These are phyloP conservation scores for Beauveria rudraprayagi DNA, from an alignment of 2,329 filamentous ascomycete species.

Conservation along the genomic window DNA sequence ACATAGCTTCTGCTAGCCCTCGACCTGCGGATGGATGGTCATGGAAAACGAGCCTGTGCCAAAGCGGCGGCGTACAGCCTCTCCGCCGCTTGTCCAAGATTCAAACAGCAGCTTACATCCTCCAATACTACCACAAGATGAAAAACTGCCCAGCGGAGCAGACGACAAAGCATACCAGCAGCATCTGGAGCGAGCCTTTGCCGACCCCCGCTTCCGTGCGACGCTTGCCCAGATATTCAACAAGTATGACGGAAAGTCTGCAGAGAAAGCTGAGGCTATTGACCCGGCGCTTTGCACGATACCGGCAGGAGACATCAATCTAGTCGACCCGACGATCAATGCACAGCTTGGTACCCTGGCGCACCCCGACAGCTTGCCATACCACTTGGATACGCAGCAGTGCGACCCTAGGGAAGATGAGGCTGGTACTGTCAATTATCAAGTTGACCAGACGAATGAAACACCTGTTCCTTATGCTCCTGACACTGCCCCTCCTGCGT, in stretches of 20 bases:
- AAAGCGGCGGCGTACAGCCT: constrained; percentile 53
- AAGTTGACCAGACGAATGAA: neutral
- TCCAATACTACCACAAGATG: neutral
- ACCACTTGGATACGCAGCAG: neutral
- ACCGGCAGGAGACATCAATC: neutral
- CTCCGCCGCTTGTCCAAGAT: constrained; percentile 23
- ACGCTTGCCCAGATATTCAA: constrained; percentile 82
- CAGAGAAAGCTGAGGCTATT: neutral
- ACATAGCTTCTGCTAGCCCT: neutral
- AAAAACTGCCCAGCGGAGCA: constrained; percentile 23
- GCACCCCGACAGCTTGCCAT: neutral
- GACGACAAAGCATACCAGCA: constrained; percentile 50
- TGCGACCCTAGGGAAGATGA: neutral
- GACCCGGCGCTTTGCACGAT: neutral
- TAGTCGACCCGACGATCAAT: neutral
- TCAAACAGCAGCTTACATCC: constrained; percentile 1
- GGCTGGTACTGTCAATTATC: neutral
- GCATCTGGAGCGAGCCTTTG: constrained; percentile 53
- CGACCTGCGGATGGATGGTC: constrained; percentile 2
- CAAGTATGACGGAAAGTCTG: constrained; percentile 66
- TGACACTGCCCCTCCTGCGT: neutral
- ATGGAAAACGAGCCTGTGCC: constrained; percentile 40
- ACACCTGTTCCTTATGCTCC: neutral
- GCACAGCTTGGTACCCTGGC: neutral
- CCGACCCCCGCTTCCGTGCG: constrained; percentile 68